phyloP scores from a whole-genome alignment of 2,329 filamentous ascomycete genomes.

The Trichoderma sp. region DNA sequence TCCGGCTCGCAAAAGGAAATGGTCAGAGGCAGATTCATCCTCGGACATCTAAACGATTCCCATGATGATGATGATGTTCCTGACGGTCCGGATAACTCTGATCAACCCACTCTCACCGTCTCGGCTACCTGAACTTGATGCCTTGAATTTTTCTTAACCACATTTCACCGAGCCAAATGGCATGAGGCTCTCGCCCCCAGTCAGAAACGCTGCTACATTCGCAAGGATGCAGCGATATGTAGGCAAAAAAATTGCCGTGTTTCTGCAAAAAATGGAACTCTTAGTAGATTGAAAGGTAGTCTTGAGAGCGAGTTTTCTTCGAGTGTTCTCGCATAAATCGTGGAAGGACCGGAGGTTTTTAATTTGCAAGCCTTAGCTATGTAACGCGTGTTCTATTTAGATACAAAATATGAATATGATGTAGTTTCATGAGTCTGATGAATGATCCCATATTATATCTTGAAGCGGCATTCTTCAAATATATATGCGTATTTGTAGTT shows the following conservation, averaged over 20 bases:
- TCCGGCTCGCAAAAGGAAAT: neutral
- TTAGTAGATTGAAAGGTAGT: neutral
- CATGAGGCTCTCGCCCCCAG: rapidly evolving
- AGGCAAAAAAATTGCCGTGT: neutral
- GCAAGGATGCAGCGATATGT: neutral
- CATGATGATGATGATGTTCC: neutral
- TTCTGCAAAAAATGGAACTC: neutral
- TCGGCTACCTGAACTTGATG: no score
- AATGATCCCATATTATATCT: neutral
- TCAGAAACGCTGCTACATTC: neutral
- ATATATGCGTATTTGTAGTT: neutral
- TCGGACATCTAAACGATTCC: neutral
- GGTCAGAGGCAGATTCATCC: neutral
- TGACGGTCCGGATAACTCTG: neutral
- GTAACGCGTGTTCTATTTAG: no score
- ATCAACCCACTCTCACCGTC: no score
- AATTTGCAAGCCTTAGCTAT: neutral
- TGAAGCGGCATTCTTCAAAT: neutral
- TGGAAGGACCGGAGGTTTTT: neutral
- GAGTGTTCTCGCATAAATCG: neutral
- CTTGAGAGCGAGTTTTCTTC: neutral
- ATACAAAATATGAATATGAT: neutral
- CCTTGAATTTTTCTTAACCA: no score
- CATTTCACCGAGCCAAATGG: neutral
- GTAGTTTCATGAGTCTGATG: neutral